phyloP scores from a whole-genome alignment of 148 eudicot genomes.

The Bassia scoparia region DNA sequence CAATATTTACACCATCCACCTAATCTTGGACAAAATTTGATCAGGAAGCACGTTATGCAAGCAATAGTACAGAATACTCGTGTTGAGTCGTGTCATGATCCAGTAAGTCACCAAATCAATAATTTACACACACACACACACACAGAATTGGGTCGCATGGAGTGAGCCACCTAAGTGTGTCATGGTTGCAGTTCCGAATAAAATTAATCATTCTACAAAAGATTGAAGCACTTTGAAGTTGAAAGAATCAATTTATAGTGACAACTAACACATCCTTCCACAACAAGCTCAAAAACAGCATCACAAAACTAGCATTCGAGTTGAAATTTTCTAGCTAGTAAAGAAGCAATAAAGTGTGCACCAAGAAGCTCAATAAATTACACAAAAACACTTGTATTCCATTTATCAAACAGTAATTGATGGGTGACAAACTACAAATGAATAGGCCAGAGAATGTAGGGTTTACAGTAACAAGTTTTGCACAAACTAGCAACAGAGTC shows the following conservation, averaged over 20 bases:
- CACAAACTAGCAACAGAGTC: background rate
- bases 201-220: background rate
- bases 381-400: background rate
- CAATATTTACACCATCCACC: constrained; percentile 4
- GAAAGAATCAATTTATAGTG: background rate
- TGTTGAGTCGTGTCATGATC: background rate
- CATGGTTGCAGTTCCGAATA: background rate
- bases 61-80: no score
- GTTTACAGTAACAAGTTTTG: background rate
- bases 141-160: background rate
- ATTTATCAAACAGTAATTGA: background rate
- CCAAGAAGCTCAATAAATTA: background rate
- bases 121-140: no score
- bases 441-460: background rate
- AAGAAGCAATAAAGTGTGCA: background rate
- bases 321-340: background rate
- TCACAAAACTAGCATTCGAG: background rate
- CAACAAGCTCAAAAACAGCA: background rate
- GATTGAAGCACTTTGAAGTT: background rate
- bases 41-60: constrained; percentile 8
- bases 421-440: background rate
- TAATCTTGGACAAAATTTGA: background rate
- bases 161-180: background rate
- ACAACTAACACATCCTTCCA: background rate
- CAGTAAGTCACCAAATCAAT: no score